Base-by-base conservation (phyloP, 2,329 filamentous ascomycete species). In the Trichoderma sp. region DNA sequence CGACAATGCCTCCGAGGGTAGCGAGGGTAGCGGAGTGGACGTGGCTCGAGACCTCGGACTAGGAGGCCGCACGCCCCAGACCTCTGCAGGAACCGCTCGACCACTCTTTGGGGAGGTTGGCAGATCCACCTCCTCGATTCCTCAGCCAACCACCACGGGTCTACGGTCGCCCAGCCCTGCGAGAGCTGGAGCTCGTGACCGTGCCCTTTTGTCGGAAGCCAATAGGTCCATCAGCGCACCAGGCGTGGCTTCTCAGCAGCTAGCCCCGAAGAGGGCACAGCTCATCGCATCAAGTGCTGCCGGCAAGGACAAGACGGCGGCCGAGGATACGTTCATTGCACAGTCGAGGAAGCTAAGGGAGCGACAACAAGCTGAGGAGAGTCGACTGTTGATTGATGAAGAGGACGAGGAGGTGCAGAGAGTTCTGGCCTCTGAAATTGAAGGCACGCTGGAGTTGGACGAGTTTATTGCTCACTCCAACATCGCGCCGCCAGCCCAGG, bases 131-230 rank as follows among this genome's bases (percentile, higher is more conserved):
- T 84, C 85, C 10, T 0, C 83, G 26, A 84, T 90, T 63, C 78
- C 85, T 10, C 85, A 83, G 41, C 79, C 84, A 26, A 81, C 75
- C 41, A 79, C 78, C 5, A 14, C 60, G n/a, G 88, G 85, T 68
- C 88, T 90, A 54, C 85, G 89, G 43, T 92, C 90, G 10, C 90
- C 90, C 1, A 93, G 90, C 68, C 90, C 90, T 1, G 78, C 91
- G 28, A 85, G 89, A 41, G 80, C 82, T 60, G 82, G 85, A 47
- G 76, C 87, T 34, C 85, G 86, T 39, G 75, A 78, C 66, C 80
- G 82, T 69, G 71, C 83, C 30, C 70, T 81, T 6, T 76, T 81
- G 61, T 77, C 80, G 24, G 85, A 88, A 34, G 75, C 79, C 2
- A 77, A 79, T 14, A 81, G 86, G 59, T 88, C 86, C 1, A 83